Evolutionary conservation across 2,329 filamentous ascomycete species (phyloP), one percentile per base, ranked within the genome.

Genomic region (Rasamsonia emersonii): DNA sequence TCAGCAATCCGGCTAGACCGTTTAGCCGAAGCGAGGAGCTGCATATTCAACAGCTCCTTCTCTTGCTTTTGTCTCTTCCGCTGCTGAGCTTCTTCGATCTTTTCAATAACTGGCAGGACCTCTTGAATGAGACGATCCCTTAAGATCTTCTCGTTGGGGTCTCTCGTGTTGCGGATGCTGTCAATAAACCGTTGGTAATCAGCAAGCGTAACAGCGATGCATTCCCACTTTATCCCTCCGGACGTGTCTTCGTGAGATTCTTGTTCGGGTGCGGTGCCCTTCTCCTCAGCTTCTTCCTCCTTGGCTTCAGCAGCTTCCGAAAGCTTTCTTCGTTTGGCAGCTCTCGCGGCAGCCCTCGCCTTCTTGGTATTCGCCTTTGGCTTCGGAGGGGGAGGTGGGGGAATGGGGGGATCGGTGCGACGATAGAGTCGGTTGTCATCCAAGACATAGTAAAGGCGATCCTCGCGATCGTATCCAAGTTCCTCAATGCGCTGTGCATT

Each of bases 351-450:
- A 35, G 70, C 75, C 58, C 74, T 78, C 4, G 70, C 69, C 44
- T 77, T 81, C 45, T 78, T 79, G 16, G 71, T 74, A 47, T 77
- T 83, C 4, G 67, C 57, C 70, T 80, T 73, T 2, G 74, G 66
- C 51, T 81, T 81, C 16, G 70, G 58, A 2, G 69, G 55, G n/a
- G 68, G 62, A 4, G 70, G 61, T 9, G 73, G 59, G 5, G 76
- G 71, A 2, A 74, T 67, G 1, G 77, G 75, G 16, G 81, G 72
- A 38, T 93, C 84, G n/a, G 83, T 86, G 39, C 82, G 71, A 35
- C 88, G 82, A 56, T 98, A 98, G 24, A 98, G 68, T 40, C 91
- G 76, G 48, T 95, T 93, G 54, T 98, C 91, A 47, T 96, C 89
- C 3, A 98, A 72, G 3, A 96, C 79, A 50, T 82, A 93, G 53